Evolutionary conservation across 805 yeast species (phyloP), one percentile per base, ranked within the genome.

Genomic region (Candida methanosorbosa): DNA sequence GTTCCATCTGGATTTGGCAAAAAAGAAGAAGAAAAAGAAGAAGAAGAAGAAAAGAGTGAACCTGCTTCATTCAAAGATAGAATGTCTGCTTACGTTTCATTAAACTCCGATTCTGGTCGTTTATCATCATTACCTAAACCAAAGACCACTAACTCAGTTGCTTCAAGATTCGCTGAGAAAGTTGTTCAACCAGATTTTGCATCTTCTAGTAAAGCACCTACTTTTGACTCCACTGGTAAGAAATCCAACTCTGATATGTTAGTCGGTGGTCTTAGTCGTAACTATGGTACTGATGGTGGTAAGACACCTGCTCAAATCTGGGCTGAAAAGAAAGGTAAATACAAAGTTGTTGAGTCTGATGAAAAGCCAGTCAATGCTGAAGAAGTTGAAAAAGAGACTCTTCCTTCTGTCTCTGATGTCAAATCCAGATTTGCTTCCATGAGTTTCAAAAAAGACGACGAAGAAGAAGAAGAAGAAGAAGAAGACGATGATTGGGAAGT

Each of bases 241-340:
- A 48, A 51, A 28, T 51, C 54, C 30, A 68, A 61, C 34, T 59
- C 61, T 17, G 66, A 66, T 19, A 67, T 70, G 39, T 58, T 68
- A 4, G 68, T 70, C 30, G 75, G 78, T 35, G 90, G 85, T 27
- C 61, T 76, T 33, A 67, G 74, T 20, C 64, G 71, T 50, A 68
- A 75, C 53, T 80, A 72, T 54, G 92, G 73, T 41, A 62, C 79
- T 35, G 72, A 72, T 41, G 72, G 69, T 40, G 96, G 95, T 40
- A 83, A 85, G 58, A 82, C 95, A 7, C 96, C 97, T 18, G 96
- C 96, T 20, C 96, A 87, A 61, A 49, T 84, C 20, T 87, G 97
- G 97, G 97, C 96, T 18, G 96, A 82, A 54, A 82, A 79, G 62
- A 76, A 80, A 52, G 94, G 86, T 32, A 70, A 78, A 53, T 75